Evolutionary conservation across 2,329 filamentous ascomycete genomes (phyloP).

Genomic region (Paramyrothecium sp.): DNA sequence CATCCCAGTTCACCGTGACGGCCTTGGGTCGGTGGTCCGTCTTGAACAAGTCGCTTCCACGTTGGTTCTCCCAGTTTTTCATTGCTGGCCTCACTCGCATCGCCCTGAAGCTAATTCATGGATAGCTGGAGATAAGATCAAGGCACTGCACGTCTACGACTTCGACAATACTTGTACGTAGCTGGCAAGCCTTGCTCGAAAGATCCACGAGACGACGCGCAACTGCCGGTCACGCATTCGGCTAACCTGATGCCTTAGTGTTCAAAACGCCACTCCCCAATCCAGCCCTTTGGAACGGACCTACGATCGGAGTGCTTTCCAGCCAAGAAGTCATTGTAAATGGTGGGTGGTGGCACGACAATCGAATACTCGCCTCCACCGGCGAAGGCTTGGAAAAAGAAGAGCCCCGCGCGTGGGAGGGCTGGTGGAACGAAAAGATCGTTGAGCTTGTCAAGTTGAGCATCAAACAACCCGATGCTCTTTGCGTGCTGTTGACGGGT

Average conservation of each 20-base stretch:
- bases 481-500: slow-evolving; percentile 86
- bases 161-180: slow-evolving; percentile 90
- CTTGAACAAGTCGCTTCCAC: slow-evolving; percentile 67
- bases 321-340: slow-evolving; percentile 74
- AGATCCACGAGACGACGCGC: not conserved
- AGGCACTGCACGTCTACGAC: slow-evolving; percentile 87
- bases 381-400: slow-evolving; percentile 81
- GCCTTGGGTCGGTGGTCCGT: slow-evolving; percentile 83
- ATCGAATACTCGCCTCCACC: slow-evolving; percentile 79
- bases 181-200: not conserved
- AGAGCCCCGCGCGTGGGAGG: slow-evolving; percentile 80
- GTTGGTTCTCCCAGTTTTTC: slow-evolving; percentile 36
- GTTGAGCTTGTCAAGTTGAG: slow-evolving; percentile 77
- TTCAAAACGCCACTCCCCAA: slow-evolving; percentile 93
- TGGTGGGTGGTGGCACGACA: slow-evolving; percentile 97
- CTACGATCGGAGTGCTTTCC: slow-evolving; percentile 74
- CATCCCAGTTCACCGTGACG: slow-evolving; percentile 58
- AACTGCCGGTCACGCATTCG: not conserved
- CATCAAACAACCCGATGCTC: slow-evolving; percentile 78
- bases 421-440: slow-evolving; percentile 96
- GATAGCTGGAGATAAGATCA: slow-evolving; percentile 65
- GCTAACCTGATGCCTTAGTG: slow-evolving; percentile 46
- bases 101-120: slow-evolving; percentile 8
- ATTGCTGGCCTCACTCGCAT: not conserved
- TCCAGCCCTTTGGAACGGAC: slow-evolving; percentile 77